Base-by-base conservation (phyloP, 331 rosid genomes). In the Acacia pycnantha region DNA sequence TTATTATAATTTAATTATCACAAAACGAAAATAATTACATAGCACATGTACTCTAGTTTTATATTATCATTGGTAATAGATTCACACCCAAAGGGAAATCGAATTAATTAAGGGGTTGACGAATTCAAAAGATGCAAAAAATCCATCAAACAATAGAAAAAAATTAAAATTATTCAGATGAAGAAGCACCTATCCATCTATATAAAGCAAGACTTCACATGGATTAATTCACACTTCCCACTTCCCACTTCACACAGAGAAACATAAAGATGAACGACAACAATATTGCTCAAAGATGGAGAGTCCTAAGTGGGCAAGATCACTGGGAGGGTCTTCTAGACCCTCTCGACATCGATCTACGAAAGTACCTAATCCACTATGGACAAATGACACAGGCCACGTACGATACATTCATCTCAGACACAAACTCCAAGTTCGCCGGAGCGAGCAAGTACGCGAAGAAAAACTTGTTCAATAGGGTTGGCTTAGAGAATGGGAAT, bases 341-440 rank as follows among this genome's bases (percentile, higher is more conserved):
- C 40, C 95, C 93, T 33, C 90, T 89, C 1, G 81, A 86, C 76
- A 82, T 81, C 9, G 84, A 91, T 80, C 93, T 91, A 50, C 80
- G 93, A 5, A 82, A 61, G 6, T 85, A 86, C 85, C 4, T 61
- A 12, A 61, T 61, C 14, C 68, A 61, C 37, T 61, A 61, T 14
- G 68, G 68, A 61, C 8, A 61, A 61, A 65, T 16, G n/a, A 33
- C 70, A 14, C 70, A 65, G 31, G 70, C 43, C 40, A 65, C 70
- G 21, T 65, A 65, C 6, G 70, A 65, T 31, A 33, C 70, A 31
- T 65, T 65, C 1, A 65, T 29, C 70, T 65, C 43, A 7, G 44
- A 65, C 15, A 15, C 35, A 14, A 3, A 21, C 2, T 65, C 70
- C 43, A 65, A 65, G 70, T 31, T 29, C 35, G 44, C 70, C 19